phyloP scores from a whole-genome alignment of 306 rosid genomes.

The Quercus rubra region DNA sequence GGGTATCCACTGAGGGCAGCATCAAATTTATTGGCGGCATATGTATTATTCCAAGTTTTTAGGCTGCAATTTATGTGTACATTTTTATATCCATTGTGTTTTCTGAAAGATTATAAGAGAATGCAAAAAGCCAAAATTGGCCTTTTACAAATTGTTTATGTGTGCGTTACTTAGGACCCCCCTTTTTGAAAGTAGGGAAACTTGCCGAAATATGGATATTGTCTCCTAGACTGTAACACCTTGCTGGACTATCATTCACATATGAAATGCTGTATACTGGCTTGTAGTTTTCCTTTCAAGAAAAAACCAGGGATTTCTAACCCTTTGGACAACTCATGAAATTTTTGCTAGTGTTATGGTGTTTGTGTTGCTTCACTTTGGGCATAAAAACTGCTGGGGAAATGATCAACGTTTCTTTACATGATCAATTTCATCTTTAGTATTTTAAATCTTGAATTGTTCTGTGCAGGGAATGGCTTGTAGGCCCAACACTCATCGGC shows the following conservation, averaged over 20 bases:
- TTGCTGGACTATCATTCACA: background rate
- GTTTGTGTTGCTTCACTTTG: background rate
- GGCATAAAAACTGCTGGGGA: background rate
- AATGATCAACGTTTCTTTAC: background rate
- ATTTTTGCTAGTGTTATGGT: background rate
- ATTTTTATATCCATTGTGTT: background rate
- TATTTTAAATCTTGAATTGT: conserved; percentile 12
- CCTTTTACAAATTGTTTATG: background rate
- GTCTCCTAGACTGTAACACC: background rate
- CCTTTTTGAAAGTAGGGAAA: background rate
- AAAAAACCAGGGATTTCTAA: background rate
- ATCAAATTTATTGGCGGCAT: background rate
- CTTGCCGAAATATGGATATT: background rate
- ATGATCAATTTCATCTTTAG: background rate
- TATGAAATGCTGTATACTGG: background rate
- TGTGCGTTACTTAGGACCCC: background rate
- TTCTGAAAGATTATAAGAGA: background rate
- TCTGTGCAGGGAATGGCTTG: conserved; percentile 92
- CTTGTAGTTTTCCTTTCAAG: background rate
- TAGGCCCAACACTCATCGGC: conserved; percentile 93
- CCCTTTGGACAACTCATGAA: background rate
- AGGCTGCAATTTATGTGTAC: too few species aligned
- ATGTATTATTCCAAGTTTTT: too few species aligned
- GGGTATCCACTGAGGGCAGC: background rate
- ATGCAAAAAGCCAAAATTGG: background rate